Evolutionary conservation across 2,329 filamentous ascomycete species (phyloP), one percentile per base, ranked within the genome.

Genomic region (Hirsutella rhossiliensis): DNA sequence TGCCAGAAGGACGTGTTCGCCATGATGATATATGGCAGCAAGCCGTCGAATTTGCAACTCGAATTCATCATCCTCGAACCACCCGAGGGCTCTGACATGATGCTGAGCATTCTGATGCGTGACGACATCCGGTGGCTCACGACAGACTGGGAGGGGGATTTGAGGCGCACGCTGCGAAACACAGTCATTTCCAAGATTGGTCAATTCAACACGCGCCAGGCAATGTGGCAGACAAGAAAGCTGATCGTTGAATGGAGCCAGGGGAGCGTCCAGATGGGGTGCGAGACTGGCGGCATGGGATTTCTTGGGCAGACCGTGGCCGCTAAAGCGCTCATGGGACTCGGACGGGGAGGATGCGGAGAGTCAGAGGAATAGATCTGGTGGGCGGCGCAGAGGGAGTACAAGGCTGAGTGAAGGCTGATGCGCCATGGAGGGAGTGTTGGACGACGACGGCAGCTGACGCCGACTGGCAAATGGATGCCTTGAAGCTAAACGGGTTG

Each of bases 121-220:
- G n/a, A 45, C 5, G 55, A 62, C 20, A 49, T 62, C 4, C 51
- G 48, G 4, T 61, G 55, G 54, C 47, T 48, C 2, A 43, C 43
- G 1, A 36, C 47, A 0, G 50, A 54, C 18, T 60, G 58, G 59
- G 19, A 51, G 27, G 27, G 42, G 0, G 29, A 49, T 7, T 40
- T 61, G 17, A 48, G 52, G 11, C 29, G 39, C 0, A 45, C 46
- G 15, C 52, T 62, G 28, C 50, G 50, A 28, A 41, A 38, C 8
- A 50, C 49, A n/a, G 51, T 59, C 3, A 46, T 53, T 2, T 46
- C 45, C 7, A 57, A 56, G 43, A 47, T 62, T 3, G 52, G 57
- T 41, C 54, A 52, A 29, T 52, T 55, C 38, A 62, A 62, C 40
- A 62, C 62, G 38, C 51, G 59, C 34, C 42, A 57, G 29, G 60